A percentile compares a stretch with the other conserved stretches of the same genome.
These are phyloP conservation scores for Phytopythium montanum DNA, from an alignment of 352 stramenopile genomes.

Conservation along the genomic window DNA sequence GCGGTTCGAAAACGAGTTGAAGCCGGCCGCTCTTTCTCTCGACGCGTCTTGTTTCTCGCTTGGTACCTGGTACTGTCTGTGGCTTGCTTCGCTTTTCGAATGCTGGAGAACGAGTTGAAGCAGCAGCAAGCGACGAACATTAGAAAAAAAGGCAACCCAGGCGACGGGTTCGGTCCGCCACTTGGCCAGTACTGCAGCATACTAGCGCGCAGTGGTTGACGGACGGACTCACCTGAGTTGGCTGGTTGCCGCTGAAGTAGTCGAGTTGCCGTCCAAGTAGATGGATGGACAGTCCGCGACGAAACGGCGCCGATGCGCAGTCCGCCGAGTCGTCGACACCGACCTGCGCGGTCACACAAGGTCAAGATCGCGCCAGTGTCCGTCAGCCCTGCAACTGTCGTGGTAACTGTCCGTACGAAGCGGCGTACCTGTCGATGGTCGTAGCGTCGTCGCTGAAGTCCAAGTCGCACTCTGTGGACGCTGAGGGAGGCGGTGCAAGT, in stretches of 20 bases:
- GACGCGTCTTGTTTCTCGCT: neutral
- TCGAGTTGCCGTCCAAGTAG: no score
- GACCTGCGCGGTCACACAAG: constrained; percentile 2
- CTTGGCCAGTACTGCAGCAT: no score
- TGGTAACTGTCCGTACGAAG: no score
- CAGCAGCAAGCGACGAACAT: neutral
- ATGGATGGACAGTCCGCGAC: neutral
- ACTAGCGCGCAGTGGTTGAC: neutral
- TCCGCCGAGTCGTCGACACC: neutral
- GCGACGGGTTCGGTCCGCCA: neutral
- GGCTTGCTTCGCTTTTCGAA: neutral
- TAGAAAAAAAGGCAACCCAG: neutral
- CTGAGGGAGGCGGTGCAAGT: no score
- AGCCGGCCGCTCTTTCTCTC: neutral
- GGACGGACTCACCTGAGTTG: neutral
- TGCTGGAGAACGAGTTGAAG: neutral
- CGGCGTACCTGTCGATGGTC: no score
- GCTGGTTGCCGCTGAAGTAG: no score
- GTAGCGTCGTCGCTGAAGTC: no score
- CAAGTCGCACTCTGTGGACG: no score
- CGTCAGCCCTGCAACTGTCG: neutral
- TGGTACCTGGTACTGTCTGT: neutral
- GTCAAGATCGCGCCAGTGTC: neutral
- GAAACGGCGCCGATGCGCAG: neutral
- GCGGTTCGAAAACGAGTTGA: neutral